Conservation (phyloP, 331 rosid genomes). For the Malus hybrid region DNA sequence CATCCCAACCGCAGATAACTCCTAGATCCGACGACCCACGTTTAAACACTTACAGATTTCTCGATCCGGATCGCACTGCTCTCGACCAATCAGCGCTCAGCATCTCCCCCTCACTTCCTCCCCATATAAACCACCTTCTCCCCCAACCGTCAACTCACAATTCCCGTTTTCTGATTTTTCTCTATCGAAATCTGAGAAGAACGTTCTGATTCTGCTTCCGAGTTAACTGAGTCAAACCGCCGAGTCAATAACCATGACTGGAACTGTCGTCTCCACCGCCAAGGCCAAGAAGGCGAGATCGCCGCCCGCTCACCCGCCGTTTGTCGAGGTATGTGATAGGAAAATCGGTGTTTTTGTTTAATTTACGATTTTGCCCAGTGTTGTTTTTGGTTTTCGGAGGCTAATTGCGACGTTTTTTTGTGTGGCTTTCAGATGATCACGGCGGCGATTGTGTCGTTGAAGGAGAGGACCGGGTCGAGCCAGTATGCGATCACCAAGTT, state of each 20-base stretch:
- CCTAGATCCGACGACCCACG: conserved; percentile 28
- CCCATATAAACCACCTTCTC: conserved; percentile 25
- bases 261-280: conserved; percentile 10
- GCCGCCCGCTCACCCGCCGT: conserved; percentile 56
- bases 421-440: conserved; percentile 49
- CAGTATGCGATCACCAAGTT: conserved; percentile 76
- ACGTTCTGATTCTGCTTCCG: neutral
- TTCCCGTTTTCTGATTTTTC: neutral
- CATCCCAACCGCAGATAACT: conserved; percentile 32
- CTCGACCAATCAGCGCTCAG: conserved; percentile 45
- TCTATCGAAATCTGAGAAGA: neutral
- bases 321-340: conserved; percentile 31
- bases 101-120: neutral
- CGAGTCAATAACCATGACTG: conserved; percentile 13
- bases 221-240: neutral
- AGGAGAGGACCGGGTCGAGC: conserved; percentile 81
- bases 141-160: neutral
- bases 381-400: fast-evolving
- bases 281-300: conserved; percentile 43
- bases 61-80: conserved; percentile 33
- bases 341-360: neutral
- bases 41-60: conserved; percentile 2
- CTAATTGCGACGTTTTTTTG: neutral
- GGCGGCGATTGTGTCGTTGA: conserved; percentile 52
- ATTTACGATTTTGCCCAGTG: neutral